Evolutionary conservation across 345 rosid genomes (phyloP).

Genomic region (Cochlearia excelsa): DNA sequence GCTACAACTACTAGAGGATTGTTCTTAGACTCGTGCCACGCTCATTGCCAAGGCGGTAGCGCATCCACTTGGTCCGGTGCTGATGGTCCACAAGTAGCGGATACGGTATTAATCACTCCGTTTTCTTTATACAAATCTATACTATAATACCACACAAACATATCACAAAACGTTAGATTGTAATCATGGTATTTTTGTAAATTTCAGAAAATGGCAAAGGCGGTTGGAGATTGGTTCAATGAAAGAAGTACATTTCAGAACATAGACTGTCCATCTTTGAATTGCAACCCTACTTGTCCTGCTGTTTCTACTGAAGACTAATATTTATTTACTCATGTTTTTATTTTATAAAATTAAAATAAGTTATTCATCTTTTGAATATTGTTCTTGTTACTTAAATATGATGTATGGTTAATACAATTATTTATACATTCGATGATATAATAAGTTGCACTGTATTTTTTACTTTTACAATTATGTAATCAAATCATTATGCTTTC

Average conservation of each 20-base stretch:
- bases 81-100: constrained; percentile 51
- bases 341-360: background rate
- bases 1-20: constrained; percentile 53
- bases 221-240: constrained; percentile 84
- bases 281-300: constrained; percentile 87
- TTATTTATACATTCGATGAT: constrained; percentile 8
- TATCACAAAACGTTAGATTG: too few relatives aligned
- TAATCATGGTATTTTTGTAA: too few relatives aligned
- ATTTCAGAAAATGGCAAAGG: constrained; percentile 71
- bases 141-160: background rate
- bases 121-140: background rate
- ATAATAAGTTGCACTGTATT: background rate
- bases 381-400: constrained; percentile 12
- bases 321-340: background rate
- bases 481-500: background rate
- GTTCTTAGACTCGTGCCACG: constrained; percentile 76
- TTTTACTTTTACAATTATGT: background rate
- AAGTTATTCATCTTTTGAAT: constrained; percentile 14
- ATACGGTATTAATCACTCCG: constrained; percentile 37
- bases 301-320: constrained; percentile 38
- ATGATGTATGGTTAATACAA: background rate
- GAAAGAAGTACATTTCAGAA: constrained; percentile 54
- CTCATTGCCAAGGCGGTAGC: constrained; percentile 80
- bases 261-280: constrained; percentile 68
- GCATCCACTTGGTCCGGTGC: constrained; percentile 64